Evolutionary conservation across 305 asterid genomes (phyloP).

Genomic region (Galium porrigens): DNA sequence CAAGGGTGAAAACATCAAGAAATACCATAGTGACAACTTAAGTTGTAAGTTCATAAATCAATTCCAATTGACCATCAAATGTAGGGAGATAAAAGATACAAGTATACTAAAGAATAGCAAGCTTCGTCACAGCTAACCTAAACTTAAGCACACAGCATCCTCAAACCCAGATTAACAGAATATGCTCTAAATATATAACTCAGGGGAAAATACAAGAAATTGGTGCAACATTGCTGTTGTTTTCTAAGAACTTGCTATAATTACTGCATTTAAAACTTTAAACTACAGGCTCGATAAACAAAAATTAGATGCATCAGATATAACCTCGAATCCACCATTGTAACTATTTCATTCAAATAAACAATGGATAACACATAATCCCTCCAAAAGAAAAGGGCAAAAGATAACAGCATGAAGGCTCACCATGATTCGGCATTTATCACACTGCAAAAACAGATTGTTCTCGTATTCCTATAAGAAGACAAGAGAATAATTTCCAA

Average conservation of each 20-base stretch:
- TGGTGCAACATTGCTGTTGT: not conserved
- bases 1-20: not conserved
- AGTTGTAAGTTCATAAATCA: not conserved
- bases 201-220: not conserved
- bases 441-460: constrained; percentile 95
- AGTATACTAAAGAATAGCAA: not conserved
- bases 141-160: constrained; percentile 1
- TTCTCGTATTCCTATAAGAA: constrained; percentile 83
- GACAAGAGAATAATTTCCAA: constrained; percentile 16
- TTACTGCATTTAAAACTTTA: not conserved
- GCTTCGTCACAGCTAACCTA: constrained; percentile 3
- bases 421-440: constrained; percentile 99
- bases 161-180: not conserved
- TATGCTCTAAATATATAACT: not conserved
- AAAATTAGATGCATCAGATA: not conserved
- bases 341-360: not conserved
- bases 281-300: not conserved
- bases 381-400: not conserved
- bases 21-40: not conserved
- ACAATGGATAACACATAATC: not conserved
- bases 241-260: not conserved
- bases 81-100: not conserved
- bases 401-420: constrained; percentile 12
- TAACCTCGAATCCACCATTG: not conserved
- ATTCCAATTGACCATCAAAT: not conserved